These are phyloP conservation scores for Neospora caninum DNA, from an alignment of 169 alveolate genomes.

Conservation along the genomic window DNA sequence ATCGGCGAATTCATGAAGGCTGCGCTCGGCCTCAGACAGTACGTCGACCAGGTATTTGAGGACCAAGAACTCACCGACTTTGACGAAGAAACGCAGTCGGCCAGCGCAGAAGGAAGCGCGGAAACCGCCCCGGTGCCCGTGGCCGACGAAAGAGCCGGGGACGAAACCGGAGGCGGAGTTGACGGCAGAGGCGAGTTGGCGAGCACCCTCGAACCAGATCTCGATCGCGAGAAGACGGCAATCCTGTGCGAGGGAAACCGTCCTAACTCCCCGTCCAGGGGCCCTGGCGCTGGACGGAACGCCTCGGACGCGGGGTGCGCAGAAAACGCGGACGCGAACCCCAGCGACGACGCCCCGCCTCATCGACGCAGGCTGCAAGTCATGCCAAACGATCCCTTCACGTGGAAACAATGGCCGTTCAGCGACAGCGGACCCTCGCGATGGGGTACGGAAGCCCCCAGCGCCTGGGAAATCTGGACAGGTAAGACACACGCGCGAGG, in stretches of 20 bases:
- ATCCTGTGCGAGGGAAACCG: background rate
- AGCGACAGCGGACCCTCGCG: constrained; percentile 62
- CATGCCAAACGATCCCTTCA: constrained; percentile 68
- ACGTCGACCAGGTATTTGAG: constrained; percentile 66
- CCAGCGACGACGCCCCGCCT: background rate
- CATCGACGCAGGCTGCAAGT: constrained; percentile 60
- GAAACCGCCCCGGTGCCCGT: background rate
- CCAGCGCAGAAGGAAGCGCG: background rate
- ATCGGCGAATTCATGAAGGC: constrained; percentile 61
- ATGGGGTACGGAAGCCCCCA: constrained; percentile 71
- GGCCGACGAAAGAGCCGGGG: background rate
- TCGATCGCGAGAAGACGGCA: too few relatives aligned
- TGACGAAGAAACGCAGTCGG: constrained; percentile 35
- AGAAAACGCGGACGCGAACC: background rate
- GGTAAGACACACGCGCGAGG: constrained; percentile 27
- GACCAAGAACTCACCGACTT: constrained; percentile 66
- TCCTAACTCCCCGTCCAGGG: background rate
- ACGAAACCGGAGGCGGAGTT: background rate
- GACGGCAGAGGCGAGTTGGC: background rate
- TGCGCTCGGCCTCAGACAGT: constrained; percentile 53
- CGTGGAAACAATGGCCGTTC: constrained; percentile 71
- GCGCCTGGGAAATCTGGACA: constrained; percentile 72
- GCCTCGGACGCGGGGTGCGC: background rate
- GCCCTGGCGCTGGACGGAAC: background rate
- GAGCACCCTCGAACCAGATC: background rate